Evolutionary conservation across 2,329 filamentous ascomycete species (phyloP).

Genomic region (Coniella lustricola): DNA sequence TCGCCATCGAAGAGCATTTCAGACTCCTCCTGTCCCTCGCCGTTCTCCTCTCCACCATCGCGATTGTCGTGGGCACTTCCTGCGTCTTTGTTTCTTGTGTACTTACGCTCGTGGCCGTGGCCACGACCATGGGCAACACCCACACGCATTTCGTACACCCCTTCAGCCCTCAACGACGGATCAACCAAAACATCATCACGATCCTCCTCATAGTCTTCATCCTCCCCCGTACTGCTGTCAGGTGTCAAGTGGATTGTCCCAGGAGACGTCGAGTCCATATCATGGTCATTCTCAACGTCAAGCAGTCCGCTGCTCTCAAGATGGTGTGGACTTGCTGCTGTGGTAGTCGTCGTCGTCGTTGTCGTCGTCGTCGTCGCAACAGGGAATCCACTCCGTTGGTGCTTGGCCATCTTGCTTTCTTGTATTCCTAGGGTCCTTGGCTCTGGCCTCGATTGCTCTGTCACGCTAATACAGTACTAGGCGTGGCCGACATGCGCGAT

Average conservation of each 20-base stretch:
- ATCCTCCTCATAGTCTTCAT: slow-evolving; percentile 12
- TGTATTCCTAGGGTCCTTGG: too few relatives aligned
- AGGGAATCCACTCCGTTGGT: too few relatives aligned
- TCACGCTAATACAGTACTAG: too few relatives aligned
- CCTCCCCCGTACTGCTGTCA: slow-evolving; percentile 17
- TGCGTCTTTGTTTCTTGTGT: not conserved
- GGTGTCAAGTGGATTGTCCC: slow-evolving; percentile 18
- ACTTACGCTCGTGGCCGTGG: not conserved
- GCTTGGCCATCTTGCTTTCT: too few relatives aligned
- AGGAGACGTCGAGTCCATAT: slow-evolving; percentile 5
- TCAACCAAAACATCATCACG: not conserved
- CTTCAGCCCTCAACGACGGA: slow-evolving; percentile 9
- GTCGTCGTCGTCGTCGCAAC: too few relatives aligned
- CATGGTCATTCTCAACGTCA: not conserved
- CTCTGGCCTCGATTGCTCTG: too few relatives aligned
- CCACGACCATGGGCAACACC: not conserved
- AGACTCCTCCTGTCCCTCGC: not conserved
- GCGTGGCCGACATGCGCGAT: too few relatives aligned
- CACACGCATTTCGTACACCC: slow-evolving; percentile 20
- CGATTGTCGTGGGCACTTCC: not conserved
- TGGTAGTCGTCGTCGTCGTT: too few relatives aligned
- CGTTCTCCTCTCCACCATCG: not conserved
- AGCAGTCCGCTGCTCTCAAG: not conserved
- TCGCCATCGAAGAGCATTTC: not conserved
- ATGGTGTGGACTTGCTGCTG: too few relatives aligned